Conservation (phyloP, 306 rosid species). For the Casuarina cunninghamiana region DNA sequence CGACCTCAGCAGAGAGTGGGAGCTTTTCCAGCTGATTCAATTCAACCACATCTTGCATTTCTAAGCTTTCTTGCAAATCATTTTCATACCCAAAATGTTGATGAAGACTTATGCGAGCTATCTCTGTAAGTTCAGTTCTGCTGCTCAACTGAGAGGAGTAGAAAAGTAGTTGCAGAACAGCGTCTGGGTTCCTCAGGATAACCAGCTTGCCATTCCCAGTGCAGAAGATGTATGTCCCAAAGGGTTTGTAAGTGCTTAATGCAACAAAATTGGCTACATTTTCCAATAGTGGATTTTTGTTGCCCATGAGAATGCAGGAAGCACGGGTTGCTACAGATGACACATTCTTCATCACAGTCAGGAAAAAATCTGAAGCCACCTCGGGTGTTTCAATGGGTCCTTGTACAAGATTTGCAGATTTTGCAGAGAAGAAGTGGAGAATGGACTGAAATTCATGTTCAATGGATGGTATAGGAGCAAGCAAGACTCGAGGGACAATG, state of each 20-base stretch:
- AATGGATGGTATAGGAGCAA: constrained; percentile 61
- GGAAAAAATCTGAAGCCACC: constrained; percentile 30
- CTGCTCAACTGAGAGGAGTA: constrained; percentile 43
- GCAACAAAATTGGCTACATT: constrained; percentile 44
- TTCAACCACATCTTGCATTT: constrained; percentile 32
- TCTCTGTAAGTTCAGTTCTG: constrained; percentile 14
- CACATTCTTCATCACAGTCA: constrained; percentile 50
- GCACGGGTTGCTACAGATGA: constrained; percentile 52
- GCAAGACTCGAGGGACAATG: constrained; percentile 50
- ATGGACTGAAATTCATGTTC: constrained; percentile 13
- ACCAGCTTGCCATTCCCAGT: constrained; percentile 46
- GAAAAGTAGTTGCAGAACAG: constrained; percentile 66
- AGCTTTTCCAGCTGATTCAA: constrained; percentile 39
- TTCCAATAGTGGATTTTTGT: constrained; percentile 54
- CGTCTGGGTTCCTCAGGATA: constrained; percentile 58
- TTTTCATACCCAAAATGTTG: constrained; percentile 48
- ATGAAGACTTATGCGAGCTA: constrained; percentile 41
- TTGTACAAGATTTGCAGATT: background rate
- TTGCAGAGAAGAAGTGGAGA: constrained; percentile 35
- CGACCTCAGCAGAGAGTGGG: constrained; percentile 38
- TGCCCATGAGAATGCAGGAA: constrained; percentile 74
- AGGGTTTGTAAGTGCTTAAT: constrained; percentile 84
- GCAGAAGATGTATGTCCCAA: constrained; percentile 16
- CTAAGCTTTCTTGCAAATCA: constrained; percentile 37
- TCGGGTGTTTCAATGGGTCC: background rate